Evolutionary conservation across 108 stramenopile species (phyloP), one percentile per base, ranked within the genome.

Genomic region (Pseudonitzschia multistriata): DNA sequence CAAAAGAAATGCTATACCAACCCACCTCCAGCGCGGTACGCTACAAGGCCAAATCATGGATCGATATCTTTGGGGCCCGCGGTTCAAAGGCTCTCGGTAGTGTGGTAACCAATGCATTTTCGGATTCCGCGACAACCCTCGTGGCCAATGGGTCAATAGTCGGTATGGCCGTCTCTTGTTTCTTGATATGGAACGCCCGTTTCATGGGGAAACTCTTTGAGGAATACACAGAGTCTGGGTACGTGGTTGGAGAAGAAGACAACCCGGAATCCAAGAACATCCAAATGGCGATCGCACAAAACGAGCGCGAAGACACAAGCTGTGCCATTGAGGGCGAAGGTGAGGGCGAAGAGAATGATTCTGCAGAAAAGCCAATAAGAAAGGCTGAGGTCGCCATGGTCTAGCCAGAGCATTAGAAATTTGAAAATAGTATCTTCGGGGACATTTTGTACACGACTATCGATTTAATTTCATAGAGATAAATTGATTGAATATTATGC

Each of bases 11-110:
- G 55, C 80, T 98, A 17, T 98, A 98, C 74, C 96, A 96, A 71
- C 96, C 96, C 2, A 98, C 98, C 56, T 91, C 89, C 61, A 75
- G 91, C 15, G 89, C 82, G 13, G 96, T 98, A 25, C 94, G 96
- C 48, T 98, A 97, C 84, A 98, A 98, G 85, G 91, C 93, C 49
- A 98, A 98, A 76, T 87, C 85, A 62, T 98, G 98, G 98, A 98
- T 98, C 66, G 98, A 98, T 69, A 97, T 94, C 64, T 97, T 98
- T 77, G 98, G 98, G 25, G 95, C 94, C 19, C 85, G 98, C 19
- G 96, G 96, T 36, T 84, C 86, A 64, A 98, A 98, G 77, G 98
- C 98, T 4, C 57, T 95, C 48, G 98, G 98, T 10, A 93, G 92
- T 50, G 79, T 98, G 30, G 93, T 98, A 5, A 98, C 98, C 7